These are phyloP conservation scores for Anthracocystis walkeri DNA, from an alignment of 1,284 basidiomycete genomes.

Conservation along the genomic window DNA sequence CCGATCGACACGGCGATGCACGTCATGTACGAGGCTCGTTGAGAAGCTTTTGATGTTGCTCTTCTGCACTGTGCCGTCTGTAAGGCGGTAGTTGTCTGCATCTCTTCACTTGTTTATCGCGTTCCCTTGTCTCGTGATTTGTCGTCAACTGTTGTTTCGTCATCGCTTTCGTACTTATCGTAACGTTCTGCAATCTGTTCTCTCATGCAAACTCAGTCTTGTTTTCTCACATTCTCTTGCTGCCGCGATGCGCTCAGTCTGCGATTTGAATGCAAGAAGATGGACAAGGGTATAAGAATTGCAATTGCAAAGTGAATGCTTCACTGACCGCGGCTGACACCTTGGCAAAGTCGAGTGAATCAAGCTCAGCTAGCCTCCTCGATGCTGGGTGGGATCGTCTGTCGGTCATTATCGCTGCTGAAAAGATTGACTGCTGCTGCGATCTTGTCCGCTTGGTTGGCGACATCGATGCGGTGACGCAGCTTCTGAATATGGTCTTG, in stretches of 20 bases:
- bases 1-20: conserved; percentile 50
- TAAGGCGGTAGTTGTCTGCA: not conserved
- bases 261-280: not conserved
- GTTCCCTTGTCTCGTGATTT: conserved; percentile 1
- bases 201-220: conserved; percentile 7
- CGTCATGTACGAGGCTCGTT: conserved; percentile 39
- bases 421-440: conserved; percentile 24
- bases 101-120: not conserved
- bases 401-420: not conserved
- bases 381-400: not conserved
- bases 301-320: not conserved
- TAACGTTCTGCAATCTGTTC: conserved; percentile 12
- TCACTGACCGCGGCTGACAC: not conserved
- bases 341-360: too few species aligned
- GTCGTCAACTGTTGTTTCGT: conserved; percentile 3
- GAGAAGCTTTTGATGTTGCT: not conserved
- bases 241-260: not conserved
- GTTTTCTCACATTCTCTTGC: not conserved
- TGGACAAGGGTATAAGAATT: conserved; percentile 2
- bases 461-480: conserved; percentile 3
- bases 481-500: conserved; percentile 8
- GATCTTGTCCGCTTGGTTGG: conserved; percentile 26
- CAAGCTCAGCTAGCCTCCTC: not conserved
- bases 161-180: conserved; percentile 3
- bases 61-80: not conserved